Percentiles rank a stretch among this genome's conserved stretches.
Conservation (phyloP, 2,329 filamentous ascomycete genomes). For the Venturia carpophila region DNA sequence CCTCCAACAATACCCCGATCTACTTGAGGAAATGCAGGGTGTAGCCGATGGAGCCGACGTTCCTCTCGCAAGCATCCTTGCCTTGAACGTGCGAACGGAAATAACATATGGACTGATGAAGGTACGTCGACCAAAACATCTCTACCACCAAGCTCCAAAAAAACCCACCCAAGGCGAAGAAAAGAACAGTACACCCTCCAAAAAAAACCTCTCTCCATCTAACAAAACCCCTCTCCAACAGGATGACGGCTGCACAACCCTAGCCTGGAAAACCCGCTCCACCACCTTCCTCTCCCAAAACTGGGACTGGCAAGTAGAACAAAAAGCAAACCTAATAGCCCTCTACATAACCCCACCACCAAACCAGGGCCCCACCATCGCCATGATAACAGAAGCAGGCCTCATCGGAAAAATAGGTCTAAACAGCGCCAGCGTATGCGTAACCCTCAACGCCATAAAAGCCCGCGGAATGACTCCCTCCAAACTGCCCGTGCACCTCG, state of each 20-base stretch:
- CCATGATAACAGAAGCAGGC: constrained; percentile 53
- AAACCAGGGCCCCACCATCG: constrained; percentile 35
- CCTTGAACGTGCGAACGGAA: constrained; percentile 51
- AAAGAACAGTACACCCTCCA: no score
- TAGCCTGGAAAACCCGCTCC: constrained; percentile 38
- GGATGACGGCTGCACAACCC: constrained; percentile 48
- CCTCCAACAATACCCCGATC: constrained; percentile 35
- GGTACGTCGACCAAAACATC: not conserved
- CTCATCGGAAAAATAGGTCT: constrained; percentile 60
- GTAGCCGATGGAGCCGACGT: constrained; percentile 44
- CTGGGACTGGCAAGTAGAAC: constrained; percentile 52
- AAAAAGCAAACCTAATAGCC: constrained; percentile 44
- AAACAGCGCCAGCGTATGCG: constrained; percentile 51
- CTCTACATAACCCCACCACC: constrained; percentile 38
- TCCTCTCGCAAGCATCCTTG: constrained; percentile 45
- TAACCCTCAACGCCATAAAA: constrained; percentile 54
- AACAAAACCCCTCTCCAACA: not conserved
- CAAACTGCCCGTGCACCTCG: constrained; percentile 54
- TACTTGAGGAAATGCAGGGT: constrained; percentile 38
- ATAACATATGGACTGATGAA: constrained; percentile 50
- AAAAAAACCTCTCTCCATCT: no score
- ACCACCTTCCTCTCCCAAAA: constrained; percentile 46
- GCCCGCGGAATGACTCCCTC: constrained; percentile 46
- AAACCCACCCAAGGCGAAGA: not conserved
- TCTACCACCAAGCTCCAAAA: not conserved